These are phyloP conservation scores for Neofusicoccum cordaticola DNA, from an alignment of 2,329 filamentous ascomycete genomes.

Conservation along the genomic window DNA sequence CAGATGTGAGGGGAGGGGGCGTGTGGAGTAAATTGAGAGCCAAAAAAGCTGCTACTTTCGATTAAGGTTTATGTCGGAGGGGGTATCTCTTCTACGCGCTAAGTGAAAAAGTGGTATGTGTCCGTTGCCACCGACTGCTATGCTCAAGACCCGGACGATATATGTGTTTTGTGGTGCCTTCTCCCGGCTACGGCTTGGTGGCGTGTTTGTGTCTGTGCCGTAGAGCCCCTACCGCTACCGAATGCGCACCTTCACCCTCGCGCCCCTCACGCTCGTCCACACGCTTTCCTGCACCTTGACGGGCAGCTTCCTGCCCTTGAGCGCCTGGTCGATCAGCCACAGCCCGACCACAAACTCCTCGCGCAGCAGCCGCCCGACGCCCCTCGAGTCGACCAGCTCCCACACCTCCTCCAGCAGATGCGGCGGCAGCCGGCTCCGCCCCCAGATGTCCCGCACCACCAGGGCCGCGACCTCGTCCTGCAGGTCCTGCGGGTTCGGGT, in stretches of 20 bases:
- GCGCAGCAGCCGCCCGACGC: constrained; percentile 57
- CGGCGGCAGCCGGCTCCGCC: constrained; percentile 62
- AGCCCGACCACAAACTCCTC: constrained; percentile 79
- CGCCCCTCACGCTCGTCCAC: constrained; percentile 64
- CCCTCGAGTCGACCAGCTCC: constrained; percentile 65
- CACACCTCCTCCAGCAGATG: constrained; percentile 74
- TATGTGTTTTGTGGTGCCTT: too few species aligned
- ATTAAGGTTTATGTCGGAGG: too few species aligned
- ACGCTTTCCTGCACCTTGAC: constrained; percentile 68
- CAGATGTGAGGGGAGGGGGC: too few species aligned
- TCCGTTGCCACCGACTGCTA: too few species aligned
- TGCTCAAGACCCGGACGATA: too few species aligned
- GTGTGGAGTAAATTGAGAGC: too few species aligned
- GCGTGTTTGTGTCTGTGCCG: too few species aligned
- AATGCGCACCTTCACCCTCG: constrained; percentile 39
- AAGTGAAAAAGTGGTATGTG: too few species aligned
- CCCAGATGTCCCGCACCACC: constrained; percentile 74
- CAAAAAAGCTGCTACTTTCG: too few species aligned
- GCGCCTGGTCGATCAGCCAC: constrained; percentile 77
- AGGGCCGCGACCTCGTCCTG: constrained; percentile 59
- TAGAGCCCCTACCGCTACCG: not conserved
- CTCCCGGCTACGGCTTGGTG: too few species aligned
- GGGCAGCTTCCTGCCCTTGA: constrained; percentile 77
- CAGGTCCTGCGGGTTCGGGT: not conserved
- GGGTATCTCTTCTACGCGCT: too few species aligned